Conservation (phyloP, 2,329 filamentous ascomycete genomes). For the Aureobasidium uvarum region DNA sequence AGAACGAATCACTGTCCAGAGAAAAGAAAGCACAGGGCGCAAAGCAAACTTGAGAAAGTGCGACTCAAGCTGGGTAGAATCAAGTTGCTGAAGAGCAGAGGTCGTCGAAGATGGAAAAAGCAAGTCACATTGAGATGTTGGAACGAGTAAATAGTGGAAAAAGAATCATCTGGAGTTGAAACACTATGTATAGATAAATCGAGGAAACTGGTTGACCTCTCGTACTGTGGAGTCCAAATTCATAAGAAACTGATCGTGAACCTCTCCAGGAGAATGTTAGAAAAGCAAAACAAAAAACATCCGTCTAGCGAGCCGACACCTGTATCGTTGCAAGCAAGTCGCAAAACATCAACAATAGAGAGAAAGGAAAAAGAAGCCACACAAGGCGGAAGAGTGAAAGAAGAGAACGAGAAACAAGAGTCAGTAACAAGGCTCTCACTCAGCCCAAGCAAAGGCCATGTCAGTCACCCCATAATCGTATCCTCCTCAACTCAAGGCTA, state of each 20-base stretch:
- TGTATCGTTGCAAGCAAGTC: constrained; percentile 21
- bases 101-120: neutral
- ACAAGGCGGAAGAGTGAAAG: constrained; percentile 10
- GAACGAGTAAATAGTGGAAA: neutral
- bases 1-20: neutral
- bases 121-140: neutral
- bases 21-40: neutral
- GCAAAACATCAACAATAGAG: neutral
- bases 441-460: constrained; percentile 26
- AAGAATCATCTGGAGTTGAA: constrained; percentile 6
- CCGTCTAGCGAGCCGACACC: constrained; percentile 25
- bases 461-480: neutral
- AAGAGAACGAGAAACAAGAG: constrained; percentile 13
- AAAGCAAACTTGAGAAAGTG: neutral
- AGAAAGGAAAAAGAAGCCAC: constrained; percentile 5
- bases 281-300: constrained; percentile 11
- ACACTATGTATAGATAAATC: constrained; percentile 22
- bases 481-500: constrained; percentile 7
- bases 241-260: constrained; percentile 15
- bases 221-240: constrained; percentile 12
- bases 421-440: constrained; percentile 5
- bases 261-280: constrained; percentile 23
- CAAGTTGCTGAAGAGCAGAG: neutral
- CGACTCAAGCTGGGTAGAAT: neutral
- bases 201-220: constrained; percentile 11